Percentiles rank a stretch among this genome's conserved stretches.
Evolutionary conservation across 768 basidiomycete genomes (phyloP).

Genomic region (Sistotremastrum suecicum): DNA sequence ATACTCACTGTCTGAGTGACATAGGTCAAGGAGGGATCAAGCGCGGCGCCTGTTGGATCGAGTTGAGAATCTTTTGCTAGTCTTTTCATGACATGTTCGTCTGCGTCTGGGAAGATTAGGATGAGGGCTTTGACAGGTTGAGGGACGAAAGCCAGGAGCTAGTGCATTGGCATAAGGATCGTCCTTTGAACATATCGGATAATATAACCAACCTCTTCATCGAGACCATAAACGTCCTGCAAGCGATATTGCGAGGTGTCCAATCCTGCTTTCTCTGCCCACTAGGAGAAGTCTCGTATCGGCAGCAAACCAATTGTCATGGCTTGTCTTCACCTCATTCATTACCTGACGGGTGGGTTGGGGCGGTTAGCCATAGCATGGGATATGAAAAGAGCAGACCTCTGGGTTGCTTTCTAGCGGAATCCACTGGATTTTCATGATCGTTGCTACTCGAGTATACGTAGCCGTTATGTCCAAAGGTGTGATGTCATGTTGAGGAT

Average conservation of each 20-base stretch:
- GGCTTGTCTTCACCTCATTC: neutral
- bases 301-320: neutral
- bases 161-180: neutral
- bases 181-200: neutral
- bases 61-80: constrained; percentile 48
- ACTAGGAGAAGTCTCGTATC: constrained; percentile 22
- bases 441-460: too few relatives aligned
- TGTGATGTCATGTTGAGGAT: too few relatives aligned
- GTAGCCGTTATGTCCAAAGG: too few relatives aligned
- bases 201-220: constrained; percentile 34
- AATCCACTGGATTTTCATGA: constrained; percentile 37
- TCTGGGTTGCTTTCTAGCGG: constrained; percentile 69
- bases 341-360: too few relatives aligned
- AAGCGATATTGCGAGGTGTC: constrained; percentile 36
- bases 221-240: constrained; percentile 61
- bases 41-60: constrained; percentile 21
- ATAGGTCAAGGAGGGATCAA: constrained; percentile 63
- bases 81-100: constrained; percentile 32
- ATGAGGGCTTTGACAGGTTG: constrained; percentile 72
- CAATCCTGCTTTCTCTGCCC: constrained; percentile 59
- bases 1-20: constrained; percentile 76
- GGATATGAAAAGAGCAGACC: constrained; percentile 13
- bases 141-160: constrained; percentile 62
- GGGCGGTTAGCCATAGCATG: too few relatives aligned
- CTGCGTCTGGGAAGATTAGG: constrained; percentile 66